Evolutionary conservation across 768 basidiomycete species (phyloP), one percentile per base, ranked within the genome.

Genomic region (Paxillus rubicundulus): DNA sequence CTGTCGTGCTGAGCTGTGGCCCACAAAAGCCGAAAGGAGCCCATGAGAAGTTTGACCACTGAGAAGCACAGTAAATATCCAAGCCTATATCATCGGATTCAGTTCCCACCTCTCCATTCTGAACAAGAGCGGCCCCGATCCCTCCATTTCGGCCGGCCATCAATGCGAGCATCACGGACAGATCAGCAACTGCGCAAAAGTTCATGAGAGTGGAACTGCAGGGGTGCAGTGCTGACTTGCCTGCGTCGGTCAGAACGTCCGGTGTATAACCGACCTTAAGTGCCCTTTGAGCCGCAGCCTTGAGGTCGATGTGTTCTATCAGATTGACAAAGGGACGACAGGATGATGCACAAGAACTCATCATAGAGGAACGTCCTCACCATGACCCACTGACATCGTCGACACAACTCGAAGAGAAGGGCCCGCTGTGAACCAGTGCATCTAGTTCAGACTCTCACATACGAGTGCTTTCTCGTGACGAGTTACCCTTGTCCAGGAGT

Each of bases 361-460:
- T 4, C 40, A 24, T 16, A 45, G 38, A 42, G 13, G 13, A 37
- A 13, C 18, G 38, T 17, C 57, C 78, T 50, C 53, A 89, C 91
- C 89, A 63, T 86, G 89, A 42, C 92, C 92, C 17, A 94, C 92
- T 16, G 91, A 92, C 84, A 96, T 89, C 0, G 95, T 97, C 1
- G 94, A 96, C 3, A 97, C 80, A n/a, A 90, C 85, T 40, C 80
- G 82, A 9, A 99, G 76, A 45, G 67, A 74, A 0, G 86, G 74
- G 4, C 93, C 92, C 56, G 92, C 92, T 87, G 58, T 2, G 41
- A 43, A 27, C 38, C n/a, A 52, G 10, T 38, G 40, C 13, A 20
- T 53, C 17, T 42, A 21, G 33, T 10, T n/a, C 28, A 32, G 4
- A 20, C 59, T 14, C 49, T 49, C 41, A n/a, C 20, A 20, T 16